Percentiles rank a stretch among this genome's conserved stretches.
phyloP scores from a whole-genome alignment of 106 monocot genomes.

The Acanthochlamys bracteata region DNA sequence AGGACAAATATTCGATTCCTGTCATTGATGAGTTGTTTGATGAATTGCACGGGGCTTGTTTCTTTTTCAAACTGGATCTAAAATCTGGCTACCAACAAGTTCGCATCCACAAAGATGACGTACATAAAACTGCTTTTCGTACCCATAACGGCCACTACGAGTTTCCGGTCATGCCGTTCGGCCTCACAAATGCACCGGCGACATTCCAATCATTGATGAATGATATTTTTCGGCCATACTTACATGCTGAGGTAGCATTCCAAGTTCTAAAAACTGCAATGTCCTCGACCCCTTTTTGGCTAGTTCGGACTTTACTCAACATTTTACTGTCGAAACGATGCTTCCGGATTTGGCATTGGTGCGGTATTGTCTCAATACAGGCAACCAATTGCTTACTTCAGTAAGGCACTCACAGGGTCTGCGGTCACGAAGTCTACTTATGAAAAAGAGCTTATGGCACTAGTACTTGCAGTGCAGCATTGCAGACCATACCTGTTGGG shows the following conservation, averaged over 20 bases:
- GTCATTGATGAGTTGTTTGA: not conserved
- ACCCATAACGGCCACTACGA: not conserved
- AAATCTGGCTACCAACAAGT: not conserved
- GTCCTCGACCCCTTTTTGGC: constrained; percentile 1
- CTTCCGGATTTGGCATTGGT: not conserved
- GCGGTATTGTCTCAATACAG: not conserved
- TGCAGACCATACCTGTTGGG: constrained; percentile 10
- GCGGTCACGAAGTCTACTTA: not conserved
- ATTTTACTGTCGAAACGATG: constrained; percentile 2
- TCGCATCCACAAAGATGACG: not conserved
- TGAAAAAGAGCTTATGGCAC: constrained; percentile 11
- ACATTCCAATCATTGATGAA: not conserved
- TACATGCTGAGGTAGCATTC: not conserved
- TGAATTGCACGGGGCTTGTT: not conserved
- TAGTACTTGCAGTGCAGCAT: constrained; percentile 8
- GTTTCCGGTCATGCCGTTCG: not conserved
- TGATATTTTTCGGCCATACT: not conserved
- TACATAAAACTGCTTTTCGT: not conserved
- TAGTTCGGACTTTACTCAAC: not conserved
- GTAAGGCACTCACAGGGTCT: not conserved
- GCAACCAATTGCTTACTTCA: not conserved
- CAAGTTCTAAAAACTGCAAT: not conserved
- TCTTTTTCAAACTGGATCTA: not conserved
- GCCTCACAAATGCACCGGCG: not conserved
- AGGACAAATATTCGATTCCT: not conserved